These are phyloP conservation scores for Pichia manshurica DNA, from an alignment of 805 yeast genomes.

Conservation along the genomic window DNA sequence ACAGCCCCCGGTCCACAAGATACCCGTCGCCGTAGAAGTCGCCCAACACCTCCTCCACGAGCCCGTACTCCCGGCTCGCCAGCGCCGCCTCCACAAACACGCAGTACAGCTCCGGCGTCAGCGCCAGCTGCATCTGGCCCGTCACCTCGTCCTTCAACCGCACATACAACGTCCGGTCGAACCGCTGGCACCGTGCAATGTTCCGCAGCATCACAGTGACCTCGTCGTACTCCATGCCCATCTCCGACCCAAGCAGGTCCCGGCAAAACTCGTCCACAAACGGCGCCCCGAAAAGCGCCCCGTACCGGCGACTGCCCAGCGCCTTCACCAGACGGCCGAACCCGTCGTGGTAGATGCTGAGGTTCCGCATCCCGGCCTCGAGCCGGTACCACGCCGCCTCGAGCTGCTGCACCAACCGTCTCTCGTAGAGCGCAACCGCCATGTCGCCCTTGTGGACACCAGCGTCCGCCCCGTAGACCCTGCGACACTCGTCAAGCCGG, in stretches of 20 bases:
- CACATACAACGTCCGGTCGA: slow-evolving; percentile 1
- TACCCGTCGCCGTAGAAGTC: slow-evolving; percentile 15
- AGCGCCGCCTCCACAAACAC: slow-evolving; percentile 17
- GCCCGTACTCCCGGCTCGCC: slow-evolving; percentile 12
- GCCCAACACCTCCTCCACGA: slow-evolving; percentile 17
- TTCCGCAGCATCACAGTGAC: slow-evolving; percentile 4
- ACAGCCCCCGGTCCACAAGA: slow-evolving; percentile 19
- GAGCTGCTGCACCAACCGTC: not conserved
- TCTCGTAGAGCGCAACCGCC: not conserved
- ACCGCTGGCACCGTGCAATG: not conserved
- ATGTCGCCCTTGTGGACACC: not conserved
- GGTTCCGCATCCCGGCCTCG: slow-evolving; percentile 7
- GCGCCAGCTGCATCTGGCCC: not conserved
- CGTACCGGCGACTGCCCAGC: not conserved
- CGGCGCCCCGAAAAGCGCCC: not conserved
- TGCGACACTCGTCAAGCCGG: not conserved
- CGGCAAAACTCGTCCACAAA: slow-evolving; percentile 7
- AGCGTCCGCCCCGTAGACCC: not conserved
- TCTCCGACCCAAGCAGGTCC: slow-evolving; percentile 4
- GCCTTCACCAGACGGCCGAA: not conserved
- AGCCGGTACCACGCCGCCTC: slow-evolving; percentile 8
- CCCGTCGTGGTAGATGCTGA: slow-evolving; percentile 3
- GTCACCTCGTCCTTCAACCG: not conserved
- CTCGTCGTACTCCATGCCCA: slow-evolving; percentile 3
- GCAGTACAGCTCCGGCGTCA: slow-evolving; percentile 17